Percentiles rank a stretch among this genome's conserved stretches.
phyloP scores from a whole-genome alignment of 139 green algal genomes.

The Haematococcus sp. region DNA sequence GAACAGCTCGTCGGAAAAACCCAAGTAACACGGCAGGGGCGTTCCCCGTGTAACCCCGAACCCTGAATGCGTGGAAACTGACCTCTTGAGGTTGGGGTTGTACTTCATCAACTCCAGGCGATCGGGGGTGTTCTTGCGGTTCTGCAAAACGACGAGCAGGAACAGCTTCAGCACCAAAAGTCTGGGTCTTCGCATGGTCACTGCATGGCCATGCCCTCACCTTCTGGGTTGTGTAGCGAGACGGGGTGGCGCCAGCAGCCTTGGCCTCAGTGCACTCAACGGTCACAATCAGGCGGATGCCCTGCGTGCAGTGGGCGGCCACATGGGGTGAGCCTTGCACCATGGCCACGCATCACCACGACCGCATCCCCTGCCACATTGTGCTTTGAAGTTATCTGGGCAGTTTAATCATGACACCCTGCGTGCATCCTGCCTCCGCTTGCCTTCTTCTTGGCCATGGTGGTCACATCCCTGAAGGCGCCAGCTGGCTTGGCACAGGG shows the following conservation, averaged over 20 bases:
- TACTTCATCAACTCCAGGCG: conserved; percentile 92
- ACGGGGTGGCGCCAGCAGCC: conserved; percentile 46
- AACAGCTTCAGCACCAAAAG: background rate
- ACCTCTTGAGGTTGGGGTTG: conserved; percentile 76
- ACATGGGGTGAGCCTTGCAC: too few relatives aligned
- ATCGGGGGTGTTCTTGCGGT: conserved; percentile 84
- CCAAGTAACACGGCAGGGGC: too few relatives aligned
- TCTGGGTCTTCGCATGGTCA: background rate
- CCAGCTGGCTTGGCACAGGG: conserved; percentile 12
- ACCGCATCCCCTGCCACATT: too few relatives aligned
- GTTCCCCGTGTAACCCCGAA: too few relatives aligned
- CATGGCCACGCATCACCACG: too few relatives aligned
- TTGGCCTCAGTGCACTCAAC: conserved; percentile 93
- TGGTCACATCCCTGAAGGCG: conserved; percentile 64
- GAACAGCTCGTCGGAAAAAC: too few relatives aligned
- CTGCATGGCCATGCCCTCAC: conserved; percentile 25
- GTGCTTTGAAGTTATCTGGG: too few relatives aligned
- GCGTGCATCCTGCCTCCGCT: background rate
- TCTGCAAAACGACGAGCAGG: conserved; percentile 44
- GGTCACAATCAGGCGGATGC: conserved; percentile 86
- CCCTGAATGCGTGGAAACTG: background rate
- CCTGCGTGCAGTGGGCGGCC: conserved; percentile 16
- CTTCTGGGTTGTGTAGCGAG: conserved; percentile 90
- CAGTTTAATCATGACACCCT: too few relatives aligned
- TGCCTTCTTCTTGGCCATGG: conserved; percentile 91